Percentiles rank a stretch among this genome's conserved stretches.
Conservation (phyloP, 2,329 filamentous ascomycete genomes). For the Hymenoscyphus albidus region DNA sequence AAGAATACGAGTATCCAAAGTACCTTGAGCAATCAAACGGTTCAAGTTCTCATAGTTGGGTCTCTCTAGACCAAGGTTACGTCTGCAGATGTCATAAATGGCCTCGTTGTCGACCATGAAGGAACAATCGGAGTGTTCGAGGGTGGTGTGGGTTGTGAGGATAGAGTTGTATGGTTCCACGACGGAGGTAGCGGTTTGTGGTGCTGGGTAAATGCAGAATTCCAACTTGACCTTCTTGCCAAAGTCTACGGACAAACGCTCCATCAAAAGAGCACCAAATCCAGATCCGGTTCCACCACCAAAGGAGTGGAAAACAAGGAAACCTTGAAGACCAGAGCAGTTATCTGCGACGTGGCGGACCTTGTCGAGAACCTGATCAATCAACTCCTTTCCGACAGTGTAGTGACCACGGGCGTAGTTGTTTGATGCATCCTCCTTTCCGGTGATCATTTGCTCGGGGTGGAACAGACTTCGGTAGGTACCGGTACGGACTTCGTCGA, state of each 20-base stretch:
- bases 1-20: constrained; percentile 19
- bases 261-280: constrained; percentile 97
- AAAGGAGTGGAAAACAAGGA: constrained; percentile 99
- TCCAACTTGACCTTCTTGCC: constrained; percentile 99
- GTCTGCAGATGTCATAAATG: constrained; percentile 98
- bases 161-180: constrained; percentile 99
- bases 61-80: constrained; percentile 94
- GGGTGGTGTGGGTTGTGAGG: constrained; percentile 95
- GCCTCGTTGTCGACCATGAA: constrained; percentile 99
- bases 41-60: constrained; percentile 99
- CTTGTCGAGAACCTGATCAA: constrained; percentile 96
- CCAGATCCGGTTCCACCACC: constrained; percentile 98
- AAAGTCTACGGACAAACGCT: constrained; percentile 97
- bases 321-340: constrained; percentile 96
- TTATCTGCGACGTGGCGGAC: constrained; percentile 96
- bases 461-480: constrained; percentile 96
- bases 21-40: constrained; percentile 95
- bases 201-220: constrained; percentile 98
- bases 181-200: constrained; percentile 93
- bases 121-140: constrained; percentile 99
- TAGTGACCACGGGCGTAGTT: constrained; percentile 99
- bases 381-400: constrained; percentile 99
- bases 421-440: constrained; percentile 99
- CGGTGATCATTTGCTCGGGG: constrained; percentile 99
- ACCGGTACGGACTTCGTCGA: constrained; percentile 98